Conservation (phyloP, 495 filamentous ascomycete species). For the Penicillium paxilli region DNA sequence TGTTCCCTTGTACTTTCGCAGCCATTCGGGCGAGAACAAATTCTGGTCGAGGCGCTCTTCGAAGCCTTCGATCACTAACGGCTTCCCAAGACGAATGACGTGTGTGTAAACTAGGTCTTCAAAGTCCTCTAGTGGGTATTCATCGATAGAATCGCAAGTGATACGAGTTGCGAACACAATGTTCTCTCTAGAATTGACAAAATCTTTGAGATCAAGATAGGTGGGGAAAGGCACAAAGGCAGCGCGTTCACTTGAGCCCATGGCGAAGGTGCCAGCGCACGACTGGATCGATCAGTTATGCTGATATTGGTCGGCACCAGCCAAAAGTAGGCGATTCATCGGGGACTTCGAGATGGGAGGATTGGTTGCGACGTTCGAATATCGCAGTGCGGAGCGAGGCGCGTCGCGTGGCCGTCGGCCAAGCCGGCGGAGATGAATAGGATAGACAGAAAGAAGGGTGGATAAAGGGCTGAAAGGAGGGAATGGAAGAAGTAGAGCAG, state of each 20-base stretch:
- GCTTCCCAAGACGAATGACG: conserved; percentile 80
- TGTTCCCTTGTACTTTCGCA: conserved; percentile 67
- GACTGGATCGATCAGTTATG: neutral
- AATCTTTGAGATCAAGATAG: conserved; percentile 67
- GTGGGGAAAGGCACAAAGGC: conserved; percentile 83
- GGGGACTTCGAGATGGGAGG: neutral
- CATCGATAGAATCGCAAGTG: conserved; percentile 68
- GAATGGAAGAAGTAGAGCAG: neutral
- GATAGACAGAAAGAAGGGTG: neutral
- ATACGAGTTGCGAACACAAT: conserved; percentile 81
- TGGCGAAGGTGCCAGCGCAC: neutral
- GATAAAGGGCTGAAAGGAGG: neutral
- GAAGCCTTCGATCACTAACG: conserved; percentile 80
- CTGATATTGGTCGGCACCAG: neutral
- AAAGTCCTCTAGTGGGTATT: conserved; percentile 69
- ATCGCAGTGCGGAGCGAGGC: neutral
- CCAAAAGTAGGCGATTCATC: neutral
- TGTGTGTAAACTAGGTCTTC: conserved; percentile 76
- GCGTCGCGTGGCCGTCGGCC: neutral
- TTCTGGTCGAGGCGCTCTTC: conserved; percentile 57
- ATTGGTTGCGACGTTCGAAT: neutral
- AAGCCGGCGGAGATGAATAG: neutral
- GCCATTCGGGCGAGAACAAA: conserved; percentile 79
- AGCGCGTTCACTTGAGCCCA: conserved; percentile 39
- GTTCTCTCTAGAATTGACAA: conserved; percentile 76